Percentiles rank a stretch among this genome's conserved stretches.
phyloP scores from a whole-genome alignment of 495 filamentous ascomycete genomes.

The Penicillium lividum region DNA sequence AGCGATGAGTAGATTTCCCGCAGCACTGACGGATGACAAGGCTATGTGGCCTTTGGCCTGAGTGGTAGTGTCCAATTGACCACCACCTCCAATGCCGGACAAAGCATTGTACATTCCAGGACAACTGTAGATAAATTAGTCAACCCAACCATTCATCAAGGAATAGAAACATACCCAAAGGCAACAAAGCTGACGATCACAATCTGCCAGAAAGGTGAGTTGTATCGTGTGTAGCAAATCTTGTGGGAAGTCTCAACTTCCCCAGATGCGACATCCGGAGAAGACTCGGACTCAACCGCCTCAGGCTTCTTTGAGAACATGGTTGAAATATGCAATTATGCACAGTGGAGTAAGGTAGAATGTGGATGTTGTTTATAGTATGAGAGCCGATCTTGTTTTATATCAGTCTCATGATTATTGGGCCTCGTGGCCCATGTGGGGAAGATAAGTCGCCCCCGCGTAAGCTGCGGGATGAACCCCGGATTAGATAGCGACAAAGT shows the following conservation, averaged over 20 bases:
- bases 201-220: slow-evolving; percentile 12
- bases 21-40: slow-evolving; percentile 7
- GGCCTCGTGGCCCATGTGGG: too few species aligned
- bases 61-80: slow-evolving; percentile 9
- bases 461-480: not conserved
- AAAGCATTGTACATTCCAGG: slow-evolving; percentile 11
- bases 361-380: too few species aligned
- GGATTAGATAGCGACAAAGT: too few species aligned
- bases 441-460: not conserved
- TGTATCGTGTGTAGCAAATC: slow-evolving; percentile 8
- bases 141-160: not conserved
- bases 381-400: too few species aligned
- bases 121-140: not conserved
- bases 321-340: not conserved
- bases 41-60: slow-evolving; percentile 9
- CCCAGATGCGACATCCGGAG: not conserved
- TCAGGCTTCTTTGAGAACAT: not conserved
- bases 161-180: slow-evolving; percentile 2
- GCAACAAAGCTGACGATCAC: slow-evolving; percentile 11
- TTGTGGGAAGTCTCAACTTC: not conserved
- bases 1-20: slow-evolving; percentile 6
- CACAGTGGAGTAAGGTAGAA: too few species aligned
- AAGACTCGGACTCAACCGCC: not conserved
- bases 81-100: slow-evolving; percentile 10
- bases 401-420: too few species aligned